phyloP scores from a whole-genome alignment of 768 basidiomycete species.

The Chalciporus sphaerocephalus region DNA sequence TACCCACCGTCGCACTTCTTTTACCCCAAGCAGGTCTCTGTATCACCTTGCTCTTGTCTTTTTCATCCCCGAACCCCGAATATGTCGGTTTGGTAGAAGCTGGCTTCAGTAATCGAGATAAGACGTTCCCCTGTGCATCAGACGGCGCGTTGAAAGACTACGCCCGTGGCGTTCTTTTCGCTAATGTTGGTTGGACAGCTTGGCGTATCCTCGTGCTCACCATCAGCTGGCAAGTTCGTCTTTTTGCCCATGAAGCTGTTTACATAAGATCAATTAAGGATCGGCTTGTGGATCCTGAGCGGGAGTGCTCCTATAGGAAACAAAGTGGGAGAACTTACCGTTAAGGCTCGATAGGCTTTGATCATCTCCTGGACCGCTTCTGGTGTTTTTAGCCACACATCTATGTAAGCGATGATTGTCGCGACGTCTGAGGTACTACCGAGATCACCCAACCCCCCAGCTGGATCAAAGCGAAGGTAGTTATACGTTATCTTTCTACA shows the following conservation, averaged over 20 bases:
- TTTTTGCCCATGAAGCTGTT: too few species aligned
- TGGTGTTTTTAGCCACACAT: too few species aligned
- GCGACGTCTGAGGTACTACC: not conserved
- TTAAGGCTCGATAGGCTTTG: too few species aligned
- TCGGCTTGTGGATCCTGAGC: conserved; percentile 76
- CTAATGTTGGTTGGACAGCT: conserved; percentile 78
- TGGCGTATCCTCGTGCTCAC: conserved; percentile 71
- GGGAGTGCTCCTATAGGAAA: conserved; percentile 26
- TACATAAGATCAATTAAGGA: too few species aligned
- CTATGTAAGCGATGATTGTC: not conserved
- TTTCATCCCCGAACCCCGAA: conserved; percentile 47
- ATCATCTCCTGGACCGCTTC: too few species aligned
- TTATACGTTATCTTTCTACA: not conserved
- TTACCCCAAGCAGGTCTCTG: conserved; percentile 78
- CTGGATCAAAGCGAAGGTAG: not conserved
- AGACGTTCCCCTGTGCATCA: conserved; percentile 53
- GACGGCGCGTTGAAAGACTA: conserved; percentile 71
- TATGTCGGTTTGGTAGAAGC: conserved; percentile 44
- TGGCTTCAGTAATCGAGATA: conserved; percentile 53
- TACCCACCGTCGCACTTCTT: conserved; percentile 76
- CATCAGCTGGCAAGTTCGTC: too few species aligned
- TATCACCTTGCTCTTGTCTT: conserved; percentile 66
- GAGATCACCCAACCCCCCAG: conserved; percentile 1
- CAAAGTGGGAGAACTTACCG: too few species aligned
- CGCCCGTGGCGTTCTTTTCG: conserved; percentile 71